Base-by-base conservation (phyloP, 2,329 filamentous ascomycete genomes). In the Trichoderma gracile region DNA sequence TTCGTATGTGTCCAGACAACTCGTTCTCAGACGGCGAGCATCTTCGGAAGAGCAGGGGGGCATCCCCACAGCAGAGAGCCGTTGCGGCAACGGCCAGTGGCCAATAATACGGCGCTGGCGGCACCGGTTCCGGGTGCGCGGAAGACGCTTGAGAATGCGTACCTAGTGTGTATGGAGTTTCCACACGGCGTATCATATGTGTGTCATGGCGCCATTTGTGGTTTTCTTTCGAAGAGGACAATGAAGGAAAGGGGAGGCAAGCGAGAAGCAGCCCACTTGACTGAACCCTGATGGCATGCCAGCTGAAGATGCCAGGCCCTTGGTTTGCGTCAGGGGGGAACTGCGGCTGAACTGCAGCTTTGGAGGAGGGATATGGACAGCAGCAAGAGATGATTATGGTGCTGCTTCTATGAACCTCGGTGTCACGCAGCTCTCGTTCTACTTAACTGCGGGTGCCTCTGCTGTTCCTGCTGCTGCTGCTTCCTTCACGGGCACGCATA, bases 61-160 rank as follows among this genome's bases (percentile, higher is more conserved):
- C 40, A 40, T 46, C 46, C 45, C 63, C 63, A 65, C 63, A 47
- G 21, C 19, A n/a, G 49, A 52, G 43, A 19, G 43, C 53, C 33
- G 19, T n/a, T 5, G 23, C 59, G 27, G 40, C 25, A n/a, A 23
- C 14, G 25, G 12, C 60, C 45, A 57, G 57, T 30, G n/a, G 52
- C 33, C 45, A 27, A 46, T 17, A 12, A 3, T 30, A 46, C 23
- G 21, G n/a, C 40, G 21, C 19, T 53, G 23, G 30, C 17, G 9
- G 33, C 33, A 54, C 38, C 15, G 40, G 42, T 46, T 56, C 50
- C 46, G 33, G 47, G 17, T 53, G n/a, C 25, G 40, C 38, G 47
- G 25, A 52, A 43, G 38, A 52, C 14, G 23, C 25, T 52, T 61
- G 47, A 27, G 42, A 54, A 43, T 14, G 33, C 10, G 33, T 38